Evolutionary conservation across 2,329 filamentous ascomycete species (phyloP), one percentile per base, ranked within the genome.

Genomic region (Aureobasidium pullulans): DNA sequence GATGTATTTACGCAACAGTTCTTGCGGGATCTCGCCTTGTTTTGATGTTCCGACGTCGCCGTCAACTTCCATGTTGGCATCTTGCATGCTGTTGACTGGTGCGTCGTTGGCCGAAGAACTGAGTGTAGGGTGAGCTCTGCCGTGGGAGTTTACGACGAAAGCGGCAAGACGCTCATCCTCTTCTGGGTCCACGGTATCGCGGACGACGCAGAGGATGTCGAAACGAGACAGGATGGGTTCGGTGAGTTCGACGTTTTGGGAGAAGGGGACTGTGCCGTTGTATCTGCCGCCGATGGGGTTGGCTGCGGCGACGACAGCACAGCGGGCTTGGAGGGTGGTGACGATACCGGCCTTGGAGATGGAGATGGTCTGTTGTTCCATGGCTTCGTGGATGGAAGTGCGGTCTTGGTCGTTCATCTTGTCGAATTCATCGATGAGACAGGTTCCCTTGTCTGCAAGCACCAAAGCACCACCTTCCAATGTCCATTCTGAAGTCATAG

Each of bases 371-470:
- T 99, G 94, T 75, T 99, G 94, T 75, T 99, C 94, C 94, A 99
- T 99, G 62, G 94, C 94, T 79, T 99, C 94, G 81, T 99, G 94
- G 66, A 99, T 99, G 7, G 91, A 96, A 1, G 94, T 97, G 64
- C 94, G 85, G 73, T 99, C 94, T 71, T 97, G 91, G 72, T 99
- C 94, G 72, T 97, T 97, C 94, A 99, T 99, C 81, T 99, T 99
- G 82, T 99, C 94, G 68, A 99, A 99, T 75, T 99, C 94, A 68
- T 99, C 94, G 63, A 99, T 99, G 32, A 99, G 80, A 69, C 94
- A 97, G 15, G 90, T 96, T 42, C 94, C 94, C 65, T 90, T 88
- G 72, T 99, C 94, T 15, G 94, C 94, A 59, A 99, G 84, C 68
- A 99, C 94, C 10, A 99, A 81, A 4, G 94, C 94, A 70, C 94